Evolutionary conservation across 805 yeast genomes (phyloP).

Genomic region (Candida maesae): DNA sequence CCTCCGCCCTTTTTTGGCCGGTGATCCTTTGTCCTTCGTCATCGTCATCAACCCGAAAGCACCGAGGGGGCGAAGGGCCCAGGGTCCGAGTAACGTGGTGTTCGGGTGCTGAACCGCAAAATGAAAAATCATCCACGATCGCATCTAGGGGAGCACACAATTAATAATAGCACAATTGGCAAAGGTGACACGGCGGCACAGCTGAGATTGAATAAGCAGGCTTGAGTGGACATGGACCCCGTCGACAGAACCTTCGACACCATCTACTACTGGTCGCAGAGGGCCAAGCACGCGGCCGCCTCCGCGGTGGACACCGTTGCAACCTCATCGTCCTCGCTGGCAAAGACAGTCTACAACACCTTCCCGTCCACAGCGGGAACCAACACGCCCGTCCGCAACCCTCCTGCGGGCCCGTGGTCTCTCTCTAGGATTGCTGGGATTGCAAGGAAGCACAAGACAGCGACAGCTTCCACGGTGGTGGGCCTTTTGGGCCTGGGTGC

Average conservation of each 20-base stretch:
- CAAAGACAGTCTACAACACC: too few relatives aligned
- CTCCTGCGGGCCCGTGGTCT: background rate
- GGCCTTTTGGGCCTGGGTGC: constrained; percentile 5
- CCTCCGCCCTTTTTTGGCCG: background rate
- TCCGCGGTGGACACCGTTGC: constrained; percentile 6
- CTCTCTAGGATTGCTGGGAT: background rate
- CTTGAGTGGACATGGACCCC: constrained; percentile 20
- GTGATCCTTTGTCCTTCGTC: constrained; percentile 1
- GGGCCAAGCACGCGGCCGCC: constrained; percentile 4
- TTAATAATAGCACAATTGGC: too few relatives aligned
- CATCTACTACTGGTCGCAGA: constrained; percentile 18
- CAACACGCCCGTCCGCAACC: background rate
- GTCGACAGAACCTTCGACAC: constrained; percentile 19
- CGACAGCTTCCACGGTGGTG: constrained; percentile 3
- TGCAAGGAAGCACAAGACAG: background rate
- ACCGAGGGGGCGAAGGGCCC: constrained; percentile 2
- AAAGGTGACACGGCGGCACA: too few relatives aligned
- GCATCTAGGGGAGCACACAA: too few relatives aligned
- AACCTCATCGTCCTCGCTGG: constrained; percentile 2
- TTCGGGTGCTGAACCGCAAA: too few relatives aligned
- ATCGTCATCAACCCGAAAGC: constrained; percentile 1
- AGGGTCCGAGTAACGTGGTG: background rate
- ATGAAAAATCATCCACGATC: too few relatives aligned
- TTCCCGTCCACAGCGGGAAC: too few relatives aligned
- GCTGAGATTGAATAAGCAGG: too few relatives aligned